Percentiles rank a stretch among this genome's conserved stretches.
phyloP scores from a whole-genome alignment of 139 green algal species.

The Dunaliella sp. region DNA sequence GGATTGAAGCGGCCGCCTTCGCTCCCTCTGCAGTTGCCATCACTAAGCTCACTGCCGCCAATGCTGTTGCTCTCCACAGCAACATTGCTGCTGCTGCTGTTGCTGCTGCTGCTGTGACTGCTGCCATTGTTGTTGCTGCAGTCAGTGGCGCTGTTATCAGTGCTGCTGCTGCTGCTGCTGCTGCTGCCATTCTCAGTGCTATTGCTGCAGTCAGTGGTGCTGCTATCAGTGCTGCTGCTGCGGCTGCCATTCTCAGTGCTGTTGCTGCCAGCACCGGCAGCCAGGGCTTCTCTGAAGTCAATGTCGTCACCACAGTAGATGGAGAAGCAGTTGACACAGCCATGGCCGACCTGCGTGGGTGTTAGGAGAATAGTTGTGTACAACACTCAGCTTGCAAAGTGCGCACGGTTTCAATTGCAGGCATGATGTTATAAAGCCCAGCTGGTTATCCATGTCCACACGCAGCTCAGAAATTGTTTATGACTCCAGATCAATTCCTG shows the following conservation, averaged over 20 bases:
- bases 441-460: too few relatives aligned
- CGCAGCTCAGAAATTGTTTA: too few relatives aligned
- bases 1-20: neutral
- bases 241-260: neutral
- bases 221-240: neutral
- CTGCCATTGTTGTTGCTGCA: neutral
- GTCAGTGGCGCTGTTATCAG: neutral
- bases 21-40: too few relatives aligned
- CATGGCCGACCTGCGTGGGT: constrained; percentile 75
- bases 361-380: too few relatives aligned
- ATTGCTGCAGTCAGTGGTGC: neutral
- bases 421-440: too few relatives aligned
- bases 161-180: neutral
- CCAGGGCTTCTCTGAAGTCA: constrained; percentile 53
- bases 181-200: neutral
- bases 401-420: too few relatives aligned
- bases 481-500: too few relatives aligned
- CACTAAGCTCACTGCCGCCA: neutral
- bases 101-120: neutral
- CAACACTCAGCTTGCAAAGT: too few relatives aligned
- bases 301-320: constrained; percentile 76
- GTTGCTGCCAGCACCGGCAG: neutral
- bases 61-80: neutral
- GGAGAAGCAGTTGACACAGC: constrained; percentile 85
- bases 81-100: neutral